These are phyloP conservation scores for Trichosporon sp. DNA, from an alignment of 1,284 basidiomycete genomes.

Conservation along the genomic window DNA sequence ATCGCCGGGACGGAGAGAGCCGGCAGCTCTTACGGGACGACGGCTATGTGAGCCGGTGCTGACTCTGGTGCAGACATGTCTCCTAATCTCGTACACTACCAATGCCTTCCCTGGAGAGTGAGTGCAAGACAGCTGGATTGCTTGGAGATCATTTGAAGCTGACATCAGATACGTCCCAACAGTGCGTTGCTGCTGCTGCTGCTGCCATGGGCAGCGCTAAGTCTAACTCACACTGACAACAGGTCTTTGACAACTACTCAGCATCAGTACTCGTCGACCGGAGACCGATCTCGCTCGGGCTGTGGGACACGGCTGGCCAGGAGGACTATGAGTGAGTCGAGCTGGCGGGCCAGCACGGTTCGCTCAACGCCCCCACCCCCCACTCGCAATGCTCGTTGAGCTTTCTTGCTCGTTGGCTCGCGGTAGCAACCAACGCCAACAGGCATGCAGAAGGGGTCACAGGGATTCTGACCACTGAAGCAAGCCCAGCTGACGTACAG, in stretches of 20 bases:
- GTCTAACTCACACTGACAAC: background rate
- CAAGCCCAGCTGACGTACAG: slow-evolving; percentile 50
- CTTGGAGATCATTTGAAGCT: background rate
- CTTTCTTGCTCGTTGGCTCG: background rate
- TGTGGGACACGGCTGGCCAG: slow-evolving; percentile 67
- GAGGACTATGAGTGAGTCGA: slow-evolving; percentile 60
- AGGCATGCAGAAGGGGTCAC: no score
- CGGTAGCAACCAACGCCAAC: no score
- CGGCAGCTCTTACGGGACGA: background rate
- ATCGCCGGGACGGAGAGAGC: background rate
- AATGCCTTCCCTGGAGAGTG: slow-evolving; percentile 48
- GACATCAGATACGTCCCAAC: slow-evolving; percentile 46
- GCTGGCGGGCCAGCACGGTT: no score
- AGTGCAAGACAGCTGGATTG: slow-evolving; percentile 10
- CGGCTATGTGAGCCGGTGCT: background rate
- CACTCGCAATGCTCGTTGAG: background rate
- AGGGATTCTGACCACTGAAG: background rate
- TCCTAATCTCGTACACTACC: slow-evolving; percentile 48
- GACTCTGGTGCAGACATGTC: slow-evolving; percentile 37
- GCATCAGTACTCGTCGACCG: slow-evolving; percentile 92
- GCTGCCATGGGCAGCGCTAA: background rate
- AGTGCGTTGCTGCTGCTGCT: slow-evolving; percentile 14
- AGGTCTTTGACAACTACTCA: slow-evolving; percentile 48
- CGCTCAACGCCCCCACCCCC: no score
- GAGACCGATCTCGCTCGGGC: slow-evolving; percentile 67